A percentile compares a stretch with the other conserved stretches of the same genome.
phyloP scores from a whole-genome alignment of 768 basidiomycete genomes.

The Trametes cinnabarina region DNA sequence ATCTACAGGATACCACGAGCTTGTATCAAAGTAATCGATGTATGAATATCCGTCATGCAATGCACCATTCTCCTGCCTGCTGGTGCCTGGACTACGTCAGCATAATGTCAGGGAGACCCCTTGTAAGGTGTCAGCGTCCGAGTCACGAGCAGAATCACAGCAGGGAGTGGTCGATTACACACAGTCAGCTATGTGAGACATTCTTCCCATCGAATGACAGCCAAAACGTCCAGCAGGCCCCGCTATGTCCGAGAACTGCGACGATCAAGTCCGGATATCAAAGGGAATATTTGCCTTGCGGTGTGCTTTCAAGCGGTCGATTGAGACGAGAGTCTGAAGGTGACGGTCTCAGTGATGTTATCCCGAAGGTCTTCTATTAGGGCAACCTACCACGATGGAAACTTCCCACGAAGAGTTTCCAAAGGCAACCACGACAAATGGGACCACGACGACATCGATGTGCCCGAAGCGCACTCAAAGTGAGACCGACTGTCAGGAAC shows the following conservation, averaged over 20 bases:
- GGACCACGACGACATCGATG: neutral
- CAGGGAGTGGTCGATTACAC: neutral
- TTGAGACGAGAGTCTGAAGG: neutral
- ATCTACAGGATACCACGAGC: conserved; percentile 4
- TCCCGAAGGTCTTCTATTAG: neutral
- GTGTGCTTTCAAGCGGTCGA: neutral
- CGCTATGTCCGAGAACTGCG: neutral
- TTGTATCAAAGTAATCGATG: conserved; percentile 12
- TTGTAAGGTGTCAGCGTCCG: neutral
- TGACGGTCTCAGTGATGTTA: neutral
- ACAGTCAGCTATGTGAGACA: neutral
- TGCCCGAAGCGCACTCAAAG: neutral
- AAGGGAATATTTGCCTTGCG: neutral
- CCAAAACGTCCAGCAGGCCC: neutral
- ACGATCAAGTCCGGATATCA: neutral
- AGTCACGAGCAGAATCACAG: neutral
- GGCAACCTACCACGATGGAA: neutral
- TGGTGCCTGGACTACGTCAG: neutral
- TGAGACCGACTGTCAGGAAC: neutral
- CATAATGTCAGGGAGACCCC: neutral
- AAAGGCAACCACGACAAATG: neutral
- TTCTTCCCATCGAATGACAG: neutral
- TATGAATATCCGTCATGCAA: conserved; percentile 7
- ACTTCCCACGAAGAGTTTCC: neutral
- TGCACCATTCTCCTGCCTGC: neutral